Evolutionary conservation across 768 basidiomycete genomes (phyloP).

Genomic region (Kwoniella sp.): DNA sequence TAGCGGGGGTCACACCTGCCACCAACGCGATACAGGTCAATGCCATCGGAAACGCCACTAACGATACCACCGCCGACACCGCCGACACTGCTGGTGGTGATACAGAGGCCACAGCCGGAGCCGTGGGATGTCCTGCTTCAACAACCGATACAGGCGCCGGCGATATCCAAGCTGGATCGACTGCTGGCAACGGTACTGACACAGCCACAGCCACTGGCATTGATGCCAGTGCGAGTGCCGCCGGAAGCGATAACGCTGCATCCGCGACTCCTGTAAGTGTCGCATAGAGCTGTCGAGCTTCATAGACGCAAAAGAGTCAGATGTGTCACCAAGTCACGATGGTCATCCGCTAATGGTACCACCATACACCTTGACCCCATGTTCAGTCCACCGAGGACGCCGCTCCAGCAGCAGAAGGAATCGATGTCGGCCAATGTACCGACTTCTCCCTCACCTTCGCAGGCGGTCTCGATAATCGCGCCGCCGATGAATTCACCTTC

Average conservation of each 20-base stretch:
- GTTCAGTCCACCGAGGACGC: neutral
- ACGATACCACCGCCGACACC: conserved; percentile 7
- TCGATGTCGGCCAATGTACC: conserved; percentile 42
- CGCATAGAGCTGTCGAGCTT: too few species aligned
- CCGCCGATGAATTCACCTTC: conserved; percentile 37
- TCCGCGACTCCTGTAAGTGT: neutral
- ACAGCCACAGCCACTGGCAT: conserved; percentile 8
- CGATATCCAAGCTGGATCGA: neutral
- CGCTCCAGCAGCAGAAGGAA: conserved; percentile 15
- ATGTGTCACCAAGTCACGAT: neutral
- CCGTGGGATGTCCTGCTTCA: conserved; percentile 7
- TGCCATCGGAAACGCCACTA: conserved; percentile 1
- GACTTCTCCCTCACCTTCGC: conserved; percentile 41
- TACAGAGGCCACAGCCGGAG: neutral
- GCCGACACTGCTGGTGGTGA: neutral
- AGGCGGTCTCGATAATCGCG: conserved; percentile 25
- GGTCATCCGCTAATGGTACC: neutral
- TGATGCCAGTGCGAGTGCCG: neutral
- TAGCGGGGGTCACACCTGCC: conserved; percentile 19
- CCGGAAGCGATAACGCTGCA: neutral
- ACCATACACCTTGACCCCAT: neutral
- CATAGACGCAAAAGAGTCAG: too few species aligned
- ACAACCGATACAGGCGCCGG: conserved; percentile 1
- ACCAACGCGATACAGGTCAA: neutral
- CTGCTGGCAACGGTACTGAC: conserved; percentile 8